These are phyloP conservation scores for Phytopythium sindhum DNA, from an alignment of 352 stramenopile genomes.

Conservation along the genomic window DNA sequence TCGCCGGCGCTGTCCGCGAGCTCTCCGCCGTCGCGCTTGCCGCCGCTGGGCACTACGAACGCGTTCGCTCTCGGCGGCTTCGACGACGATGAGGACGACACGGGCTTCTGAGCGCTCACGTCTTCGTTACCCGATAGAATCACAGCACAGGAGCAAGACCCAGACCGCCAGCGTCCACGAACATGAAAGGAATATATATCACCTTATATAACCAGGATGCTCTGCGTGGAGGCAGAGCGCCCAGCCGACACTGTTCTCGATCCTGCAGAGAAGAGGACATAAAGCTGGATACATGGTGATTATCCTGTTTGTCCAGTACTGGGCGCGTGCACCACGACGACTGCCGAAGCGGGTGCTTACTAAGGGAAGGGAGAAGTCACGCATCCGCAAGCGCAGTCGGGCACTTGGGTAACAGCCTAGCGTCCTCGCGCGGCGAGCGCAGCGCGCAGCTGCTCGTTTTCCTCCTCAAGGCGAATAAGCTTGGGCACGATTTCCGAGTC, in stretches of 20 bases:
- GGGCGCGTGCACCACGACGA: not conserved
- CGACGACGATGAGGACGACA: slow-evolving; percentile 58
- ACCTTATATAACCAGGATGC: not conserved
- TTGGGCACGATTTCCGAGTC: slow-evolving; percentile 82
- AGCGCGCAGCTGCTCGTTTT: slow-evolving; percentile 69
- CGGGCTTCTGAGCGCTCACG: slow-evolving; percentile 34
- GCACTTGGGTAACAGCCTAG: not conserved
- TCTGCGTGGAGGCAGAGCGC: too few species aligned
- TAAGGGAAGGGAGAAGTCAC: not conserved
- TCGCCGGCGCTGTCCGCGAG: slow-evolving; percentile 66
- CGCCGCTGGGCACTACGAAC: slow-evolving; percentile 42
- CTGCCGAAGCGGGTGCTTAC: not conserved
- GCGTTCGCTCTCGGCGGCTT: slow-evolving; percentile 63
- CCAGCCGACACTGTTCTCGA: not conserved
- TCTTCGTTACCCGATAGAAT: slow-evolving; percentile 2
- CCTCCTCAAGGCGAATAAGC: slow-evolving; percentile 78
- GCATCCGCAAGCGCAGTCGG: not conserved
- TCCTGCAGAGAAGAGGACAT: not conserved
- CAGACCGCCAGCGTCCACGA: not conserved
- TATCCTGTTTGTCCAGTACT: not conserved
- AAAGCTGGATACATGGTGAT: not conserved
- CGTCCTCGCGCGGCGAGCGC: slow-evolving; percentile 11
- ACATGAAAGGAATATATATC: not conserved
- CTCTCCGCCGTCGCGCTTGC: slow-evolving; percentile 62
- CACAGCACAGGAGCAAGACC: not conserved